Evolutionary conservation across 768 basidiomycete genomes (phyloP).

Genomic region (Lyophyllum atratum): DNA sequence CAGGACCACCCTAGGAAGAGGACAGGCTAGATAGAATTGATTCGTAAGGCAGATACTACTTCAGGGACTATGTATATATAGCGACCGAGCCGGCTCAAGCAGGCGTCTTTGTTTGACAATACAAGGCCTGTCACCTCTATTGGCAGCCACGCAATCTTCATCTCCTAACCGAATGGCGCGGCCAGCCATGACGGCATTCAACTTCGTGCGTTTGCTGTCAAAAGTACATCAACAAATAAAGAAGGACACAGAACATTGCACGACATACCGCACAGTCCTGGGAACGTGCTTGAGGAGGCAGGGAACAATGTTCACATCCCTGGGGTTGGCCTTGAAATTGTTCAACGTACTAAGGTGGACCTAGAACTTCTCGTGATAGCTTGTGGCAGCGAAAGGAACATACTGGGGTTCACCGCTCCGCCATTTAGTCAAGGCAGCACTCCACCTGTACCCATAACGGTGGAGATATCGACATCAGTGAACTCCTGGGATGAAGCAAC

Average conservation of each 20-base stretch:
- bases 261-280: not conserved
- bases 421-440: slow-evolving; percentile 1
- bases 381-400: not conserved
- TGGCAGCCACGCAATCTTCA: too few species aligned
- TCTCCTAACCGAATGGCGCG: not conserved
- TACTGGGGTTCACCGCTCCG: not conserved
- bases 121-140: too few species aligned
- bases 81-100: too few species aligned
- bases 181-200: not conserved
- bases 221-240: too few species aligned
- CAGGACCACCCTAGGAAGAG: too few species aligned
- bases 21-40: too few species aligned
- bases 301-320: slow-evolving; percentile 1
- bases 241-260: not conserved
- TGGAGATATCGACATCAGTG: too few species aligned
- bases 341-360: not conserved
- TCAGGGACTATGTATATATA: too few species aligned
- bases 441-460: too few species aligned
- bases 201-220: not conserved
- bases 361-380: not conserved
- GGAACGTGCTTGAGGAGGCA: not conserved
- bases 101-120: too few species aligned
- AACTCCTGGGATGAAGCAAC: too few species aligned
- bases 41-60: too few species aligned
- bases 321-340: not conserved